Evolutionary conservation across 768 basidiomycete species (phyloP).

Genomic region (Suillus alpinus): DNA sequence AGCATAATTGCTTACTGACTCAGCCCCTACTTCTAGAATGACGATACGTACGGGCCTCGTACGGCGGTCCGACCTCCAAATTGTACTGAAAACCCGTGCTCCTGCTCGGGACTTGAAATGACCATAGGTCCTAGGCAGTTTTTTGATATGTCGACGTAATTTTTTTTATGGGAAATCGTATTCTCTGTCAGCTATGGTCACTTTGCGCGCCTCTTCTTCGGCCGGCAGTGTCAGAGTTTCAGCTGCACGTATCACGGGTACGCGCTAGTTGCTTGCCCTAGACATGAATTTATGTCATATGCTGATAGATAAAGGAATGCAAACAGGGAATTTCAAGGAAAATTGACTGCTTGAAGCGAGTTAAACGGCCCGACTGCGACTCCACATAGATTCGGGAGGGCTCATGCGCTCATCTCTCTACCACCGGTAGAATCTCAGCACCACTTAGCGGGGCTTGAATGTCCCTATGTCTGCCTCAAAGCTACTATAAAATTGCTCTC

Average conservation of each 20-base stretch:
- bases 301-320: neutral
- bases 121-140: neutral
- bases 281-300: neutral
- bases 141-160: neutral
- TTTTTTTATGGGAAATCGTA: neutral
- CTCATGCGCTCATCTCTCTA: neutral
- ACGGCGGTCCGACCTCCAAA: neutral
- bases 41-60: neutral
- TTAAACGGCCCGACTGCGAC: neutral
- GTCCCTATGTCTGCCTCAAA: slow-evolving; percentile 1
- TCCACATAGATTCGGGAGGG: neutral
- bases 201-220: neutral
- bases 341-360: neutral
- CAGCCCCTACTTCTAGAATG: neutral
- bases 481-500: slow-evolving; percentile 4
- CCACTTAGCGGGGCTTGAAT: slow-evolving; percentile 2
- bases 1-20: neutral
- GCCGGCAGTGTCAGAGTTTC: neutral
- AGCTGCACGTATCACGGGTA: neutral
- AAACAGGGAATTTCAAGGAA: neutral
- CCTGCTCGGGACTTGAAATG: neutral
- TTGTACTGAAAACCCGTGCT: neutral
- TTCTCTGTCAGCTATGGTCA: neutral
- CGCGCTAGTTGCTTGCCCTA: neutral
- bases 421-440: neutral